These are phyloP conservation scores for Curvularia lunata DNA, from an alignment of 2,329 filamentous ascomycete genomes.

Conservation along the genomic window DNA sequence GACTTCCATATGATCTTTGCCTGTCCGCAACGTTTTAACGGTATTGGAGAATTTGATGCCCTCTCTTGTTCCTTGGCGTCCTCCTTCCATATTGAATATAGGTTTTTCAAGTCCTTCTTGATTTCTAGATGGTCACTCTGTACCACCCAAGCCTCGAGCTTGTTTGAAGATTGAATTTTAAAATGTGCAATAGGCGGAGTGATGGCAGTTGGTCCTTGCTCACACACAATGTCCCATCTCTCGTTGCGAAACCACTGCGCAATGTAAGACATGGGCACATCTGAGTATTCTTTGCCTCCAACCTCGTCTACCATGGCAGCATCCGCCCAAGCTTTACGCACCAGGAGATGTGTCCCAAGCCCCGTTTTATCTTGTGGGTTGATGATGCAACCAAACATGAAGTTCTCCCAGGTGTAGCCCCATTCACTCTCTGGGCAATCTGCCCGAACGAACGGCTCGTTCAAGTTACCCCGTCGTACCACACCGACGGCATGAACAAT, in stretches of 20 bases:
- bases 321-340: constrained; percentile 41
- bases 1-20: constrained; percentile 16
- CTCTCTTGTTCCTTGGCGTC: not conserved
- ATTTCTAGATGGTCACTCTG: constrained; percentile 23
- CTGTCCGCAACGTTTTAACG: not conserved
- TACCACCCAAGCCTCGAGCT: constrained; percentile 27
- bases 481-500: constrained; percentile 44
- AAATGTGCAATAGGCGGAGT: constrained; percentile 31
- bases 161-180: constrained; percentile 28
- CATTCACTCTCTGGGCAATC: constrained; percentile 40
- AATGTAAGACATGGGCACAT: constrained; percentile 44
- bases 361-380: constrained; percentile 36
- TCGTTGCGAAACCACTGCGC: constrained; percentile 46
- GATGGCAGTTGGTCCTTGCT: constrained; percentile 31
- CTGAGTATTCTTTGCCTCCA: constrained; percentile 39
- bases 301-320: constrained; percentile 13
- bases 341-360: constrained; percentile 29
- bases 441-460: constrained; percentile 35
- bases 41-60: not conserved
- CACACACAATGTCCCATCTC: constrained; percentile 38
- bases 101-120: constrained; percentile 18
- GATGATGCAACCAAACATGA: constrained; percentile 44
- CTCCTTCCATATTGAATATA: constrained; percentile 17
- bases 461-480: constrained; percentile 36
- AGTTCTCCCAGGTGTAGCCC: constrained; percentile 48